phyloP scores from a whole-genome alignment of 192 early-diverging fungal genomes.

The Gryganskiella cystojenkinii region DNA sequence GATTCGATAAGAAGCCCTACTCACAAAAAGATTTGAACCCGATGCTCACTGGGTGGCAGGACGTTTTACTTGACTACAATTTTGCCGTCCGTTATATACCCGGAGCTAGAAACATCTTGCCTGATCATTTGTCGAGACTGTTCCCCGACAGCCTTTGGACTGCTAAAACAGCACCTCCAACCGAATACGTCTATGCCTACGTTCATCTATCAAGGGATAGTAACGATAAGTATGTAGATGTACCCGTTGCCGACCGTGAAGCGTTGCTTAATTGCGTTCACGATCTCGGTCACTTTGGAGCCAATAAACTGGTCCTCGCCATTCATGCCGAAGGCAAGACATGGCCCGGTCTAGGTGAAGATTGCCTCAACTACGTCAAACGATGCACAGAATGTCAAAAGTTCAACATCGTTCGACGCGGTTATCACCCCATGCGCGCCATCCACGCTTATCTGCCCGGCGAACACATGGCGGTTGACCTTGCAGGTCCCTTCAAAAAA shows the following conservation, averaged over 20 bases:
- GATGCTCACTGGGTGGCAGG: constrained; percentile 41
- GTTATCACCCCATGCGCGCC: constrained; percentile 23
- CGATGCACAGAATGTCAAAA: constrained; percentile 28
- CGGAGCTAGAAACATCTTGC: constrained; percentile 40
- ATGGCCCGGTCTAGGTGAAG: constrained; percentile 24
- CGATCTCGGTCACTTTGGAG: constrained; percentile 24
- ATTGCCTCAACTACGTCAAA: constrained; percentile 19
- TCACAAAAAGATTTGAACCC: constrained; percentile 5
- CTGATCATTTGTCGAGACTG: constrained; percentile 39
- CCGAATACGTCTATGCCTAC: background rate
- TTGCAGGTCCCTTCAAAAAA: constrained; percentile 25
- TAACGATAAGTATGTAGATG: background rate
- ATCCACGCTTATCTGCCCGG: constrained; percentile 22
- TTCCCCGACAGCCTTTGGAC: constrained; percentile 12
- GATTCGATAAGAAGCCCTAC: too few relatives aligned
- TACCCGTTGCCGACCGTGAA: background rate
- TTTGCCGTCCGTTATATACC: constrained; percentile 33
- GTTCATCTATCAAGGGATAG: background rate
- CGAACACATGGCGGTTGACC: constrained; percentile 25
- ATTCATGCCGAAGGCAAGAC: constrained; percentile 26
- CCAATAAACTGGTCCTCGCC: constrained; percentile 6
- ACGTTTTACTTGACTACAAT: constrained; percentile 34
- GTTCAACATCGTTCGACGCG: constrained; percentile 33
- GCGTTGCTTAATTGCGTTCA: constrained; percentile 7
- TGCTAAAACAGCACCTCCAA: background rate